These are phyloP conservation scores for Scedosporium dehoogii DNA, from an alignment of 2,329 filamentous ascomycete species.

Conservation along the genomic window DNA sequence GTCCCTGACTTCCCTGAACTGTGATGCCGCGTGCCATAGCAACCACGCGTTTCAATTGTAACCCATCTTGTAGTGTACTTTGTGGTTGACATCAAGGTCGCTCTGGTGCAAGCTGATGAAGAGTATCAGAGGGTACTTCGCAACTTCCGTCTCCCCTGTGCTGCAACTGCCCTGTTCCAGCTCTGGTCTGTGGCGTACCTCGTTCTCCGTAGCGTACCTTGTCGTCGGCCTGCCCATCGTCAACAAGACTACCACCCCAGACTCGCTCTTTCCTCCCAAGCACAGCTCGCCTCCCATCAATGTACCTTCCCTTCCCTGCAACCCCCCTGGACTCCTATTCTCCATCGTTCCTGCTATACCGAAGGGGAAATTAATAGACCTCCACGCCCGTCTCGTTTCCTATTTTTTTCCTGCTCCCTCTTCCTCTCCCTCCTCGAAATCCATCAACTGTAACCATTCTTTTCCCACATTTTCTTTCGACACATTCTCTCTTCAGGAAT, in stretches of 20 bases:
- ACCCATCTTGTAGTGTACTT: not conserved
- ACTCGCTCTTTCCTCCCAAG: not conserved
- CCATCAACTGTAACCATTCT: not conserved
- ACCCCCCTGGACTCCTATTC: not conserved
- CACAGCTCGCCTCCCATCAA: no score
- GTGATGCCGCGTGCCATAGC: not conserved
- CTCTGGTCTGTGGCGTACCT: not conserved
- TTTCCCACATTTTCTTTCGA: not conserved
- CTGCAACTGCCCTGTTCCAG: not conserved
- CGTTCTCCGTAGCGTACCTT: no score
- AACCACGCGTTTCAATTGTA: not conserved
- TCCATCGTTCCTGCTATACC: not conserved
- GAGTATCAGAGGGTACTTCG: not conserved
- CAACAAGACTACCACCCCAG: not conserved
- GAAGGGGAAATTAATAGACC: conserved; percentile 1
- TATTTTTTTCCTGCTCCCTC: not conserved
- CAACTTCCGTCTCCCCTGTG: not conserved
- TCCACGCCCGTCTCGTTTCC: not conserved
- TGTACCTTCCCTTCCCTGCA: not conserved
- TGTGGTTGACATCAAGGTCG: not conserved
- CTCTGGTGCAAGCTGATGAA: not conserved
- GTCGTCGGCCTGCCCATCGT: not conserved
- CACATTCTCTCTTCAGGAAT: not conserved
- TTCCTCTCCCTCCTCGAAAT: not conserved
- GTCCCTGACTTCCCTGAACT: not conserved